Base-by-base conservation (phyloP, 148 eudicot genomes). In the Talinum fruticosum region DNA sequence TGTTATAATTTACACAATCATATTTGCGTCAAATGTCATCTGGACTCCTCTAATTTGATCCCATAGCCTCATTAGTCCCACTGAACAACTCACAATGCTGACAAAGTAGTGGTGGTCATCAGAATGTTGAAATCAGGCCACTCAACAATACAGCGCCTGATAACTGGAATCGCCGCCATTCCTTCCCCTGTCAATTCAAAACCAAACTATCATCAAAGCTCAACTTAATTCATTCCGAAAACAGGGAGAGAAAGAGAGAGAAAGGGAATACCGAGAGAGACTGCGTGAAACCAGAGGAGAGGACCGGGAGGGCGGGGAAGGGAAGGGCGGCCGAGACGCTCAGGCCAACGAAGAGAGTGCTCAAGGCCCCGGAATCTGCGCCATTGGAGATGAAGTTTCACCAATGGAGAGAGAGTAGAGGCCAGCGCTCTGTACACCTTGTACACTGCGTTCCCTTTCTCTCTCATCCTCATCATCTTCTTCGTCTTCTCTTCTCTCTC, bases 281-380 rank as follows among this genome's bases (percentile, higher is more conserved):
- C 97, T 82, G 97, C 98, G 81, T 95, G 98, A 77, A 95, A 91
- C 96, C 94, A 95, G 70, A 92, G 53, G 78, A 95, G 97, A 53
- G 80, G 83, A 24, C 98, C 98, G 10, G 82, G 67, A 36, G 97
- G 97, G n/a, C 98, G 96, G 33, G 83, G 83, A 19, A 85, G 83
- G 26, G 98, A 95, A 69, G 97, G 88, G 36, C 76, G 76, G 78
- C 94, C 98, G 72, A 95, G 86, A 53, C 98, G 98, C 77, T 95
- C 97, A 0, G 78, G 88, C 94, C 94, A 95, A 37, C 97, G 91
- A 57, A 82, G 69, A 16, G 87, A 86, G 61, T 95, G 98, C 36
- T 95, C 97, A 49, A 87, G 90, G 61, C 91, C 89, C 19, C 88
- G 91, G 73, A 85, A 73, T 86, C 76, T 87, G 84, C 97, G 96